Evolutionary conservation across 2,329 filamentous ascomycete species (phyloP).

Genomic region (Madurella fahalii): DNA sequence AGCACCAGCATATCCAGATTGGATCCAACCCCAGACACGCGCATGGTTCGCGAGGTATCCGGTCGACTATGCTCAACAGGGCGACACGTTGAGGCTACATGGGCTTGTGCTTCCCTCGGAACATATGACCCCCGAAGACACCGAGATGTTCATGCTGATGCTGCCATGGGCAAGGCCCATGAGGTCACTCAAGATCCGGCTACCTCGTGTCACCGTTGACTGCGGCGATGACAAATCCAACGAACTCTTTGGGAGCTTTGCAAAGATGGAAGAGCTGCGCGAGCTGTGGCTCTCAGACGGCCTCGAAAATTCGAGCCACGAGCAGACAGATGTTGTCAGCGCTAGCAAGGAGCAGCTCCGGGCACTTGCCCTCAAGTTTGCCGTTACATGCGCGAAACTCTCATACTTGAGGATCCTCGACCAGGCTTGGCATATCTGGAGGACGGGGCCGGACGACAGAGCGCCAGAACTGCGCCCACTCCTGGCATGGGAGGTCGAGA

Average conservation of each 20-base stretch:
- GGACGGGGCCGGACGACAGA: too few relatives aligned
- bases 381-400: background rate
- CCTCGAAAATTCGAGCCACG: background rate
- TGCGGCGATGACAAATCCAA: background rate
- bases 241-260: background rate
- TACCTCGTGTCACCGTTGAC: background rate
- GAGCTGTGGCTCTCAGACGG: slow-evolving; percentile 4
- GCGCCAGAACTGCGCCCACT: too few relatives aligned
- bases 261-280: background rate
- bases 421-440: background rate
- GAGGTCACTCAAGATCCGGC: background rate
- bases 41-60: too few relatives aligned
- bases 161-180: background rate
- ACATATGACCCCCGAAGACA: background rate
- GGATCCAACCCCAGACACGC: too few relatives aligned
- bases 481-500: too few relatives aligned
- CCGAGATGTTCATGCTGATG: too few relatives aligned
- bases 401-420: background rate
- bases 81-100: too few relatives aligned
- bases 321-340: too few relatives aligned
- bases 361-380: background rate
- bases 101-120: too few relatives aligned
- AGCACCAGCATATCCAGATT: too few relatives aligned
- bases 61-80: too few relatives aligned
- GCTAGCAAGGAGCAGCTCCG: too few relatives aligned